Evolutionary conservation across 179 eudicot species (phyloP).

Genomic region (Actinidia polygama): DNA sequence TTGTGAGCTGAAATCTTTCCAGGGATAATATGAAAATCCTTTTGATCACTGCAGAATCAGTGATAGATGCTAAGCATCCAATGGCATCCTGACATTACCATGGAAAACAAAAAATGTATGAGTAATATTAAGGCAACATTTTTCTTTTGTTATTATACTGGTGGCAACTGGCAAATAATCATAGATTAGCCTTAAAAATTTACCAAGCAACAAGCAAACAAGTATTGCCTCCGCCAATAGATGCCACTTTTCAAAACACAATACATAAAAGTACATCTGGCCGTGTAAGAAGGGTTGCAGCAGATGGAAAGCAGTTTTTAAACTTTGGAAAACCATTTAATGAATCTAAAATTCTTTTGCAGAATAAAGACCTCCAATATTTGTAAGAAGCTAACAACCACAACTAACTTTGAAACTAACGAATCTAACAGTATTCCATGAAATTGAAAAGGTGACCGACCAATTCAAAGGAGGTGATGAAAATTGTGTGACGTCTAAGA

Average conservation of each 20-base stretch:
- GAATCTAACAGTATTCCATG: neutral
- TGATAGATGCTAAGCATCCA: constrained; percentile 64
- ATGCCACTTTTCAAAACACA: neutral
- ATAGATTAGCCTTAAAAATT: neutral
- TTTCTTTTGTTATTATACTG: neutral
- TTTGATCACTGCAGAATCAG: constrained; percentile 56
- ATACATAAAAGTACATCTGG: neutral
- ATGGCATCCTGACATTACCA: constrained; percentile 67
- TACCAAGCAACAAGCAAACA: neutral
- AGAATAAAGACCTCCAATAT: neutral
- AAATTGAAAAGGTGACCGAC: neutral
- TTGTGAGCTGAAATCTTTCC: constrained; percentile 49
- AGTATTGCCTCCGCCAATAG: neutral
- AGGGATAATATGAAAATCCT: constrained; percentile 58
- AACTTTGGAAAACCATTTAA: neutral
- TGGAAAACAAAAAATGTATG: constrained; percentile 5
- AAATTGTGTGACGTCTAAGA: no score
- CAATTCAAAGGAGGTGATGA: neutral
- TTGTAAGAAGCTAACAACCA: neutral
- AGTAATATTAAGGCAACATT: no score
- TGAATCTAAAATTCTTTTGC: neutral
- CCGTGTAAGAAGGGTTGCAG: constrained; percentile 4
- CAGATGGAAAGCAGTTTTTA: neutral
- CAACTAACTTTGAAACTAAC: neutral
- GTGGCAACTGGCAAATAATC: neutral